A percentile compares a stretch with the other conserved stretches of the same genome.
Conservation (phyloP, 2,329 filamentous ascomycete genomes). For the Aureobasidium melanogenum region DNA sequence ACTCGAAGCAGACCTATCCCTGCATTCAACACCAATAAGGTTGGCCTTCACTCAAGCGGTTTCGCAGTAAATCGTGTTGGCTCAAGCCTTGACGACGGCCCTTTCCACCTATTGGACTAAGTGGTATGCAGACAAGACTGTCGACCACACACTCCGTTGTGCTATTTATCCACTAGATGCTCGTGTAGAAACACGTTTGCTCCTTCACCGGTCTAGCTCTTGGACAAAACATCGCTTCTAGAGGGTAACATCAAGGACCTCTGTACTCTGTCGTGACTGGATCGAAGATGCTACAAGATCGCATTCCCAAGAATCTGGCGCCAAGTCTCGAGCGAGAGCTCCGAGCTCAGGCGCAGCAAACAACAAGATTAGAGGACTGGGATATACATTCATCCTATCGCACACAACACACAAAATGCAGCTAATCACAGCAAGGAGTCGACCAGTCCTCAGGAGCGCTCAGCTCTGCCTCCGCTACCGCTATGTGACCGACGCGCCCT, state of each 20-base stretch:
- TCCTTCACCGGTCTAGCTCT: too few species aligned
- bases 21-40: background rate
- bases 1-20: background rate
- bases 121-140: constrained; percentile 1
- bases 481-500: constrained; percentile 10
- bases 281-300: too few species aligned
- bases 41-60: background rate
- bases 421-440: constrained; percentile 4
- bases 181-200: background rate
- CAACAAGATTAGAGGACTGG: background rate
- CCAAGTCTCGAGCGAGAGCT: too few species aligned
- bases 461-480: constrained; percentile 8
- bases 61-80: background rate
- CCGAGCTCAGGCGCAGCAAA: background rate
- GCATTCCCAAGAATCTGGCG: too few species aligned
- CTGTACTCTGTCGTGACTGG: too few species aligned
- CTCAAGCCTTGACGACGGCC: background rate
- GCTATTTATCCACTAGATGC: background rate
- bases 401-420: constrained; percentile 2
- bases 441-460: background rate
- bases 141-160: background rate
- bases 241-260: too few species aligned
- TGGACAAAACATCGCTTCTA: too few species aligned
- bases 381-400: background rate
- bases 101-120: background rate